Percentiles rank a stretch among this genome's conserved stretches.
These are phyloP conservation scores for Theobroma cacao DNA, from an alignment of 345 rosid genomes.

Conservation along the genomic window DNA sequence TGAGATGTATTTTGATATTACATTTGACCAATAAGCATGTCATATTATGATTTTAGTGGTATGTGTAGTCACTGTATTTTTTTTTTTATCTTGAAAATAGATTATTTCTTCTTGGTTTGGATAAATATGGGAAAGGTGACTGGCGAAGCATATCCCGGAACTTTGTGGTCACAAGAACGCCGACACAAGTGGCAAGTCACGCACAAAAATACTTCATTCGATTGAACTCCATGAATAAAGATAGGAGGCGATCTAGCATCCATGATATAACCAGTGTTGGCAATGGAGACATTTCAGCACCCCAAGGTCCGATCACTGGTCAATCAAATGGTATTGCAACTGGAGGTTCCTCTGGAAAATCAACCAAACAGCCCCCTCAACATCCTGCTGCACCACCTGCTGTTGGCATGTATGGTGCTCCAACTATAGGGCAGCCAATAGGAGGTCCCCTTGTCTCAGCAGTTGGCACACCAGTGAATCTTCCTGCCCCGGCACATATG, in stretches of 20 bases:
- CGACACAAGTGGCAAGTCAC: slow-evolving; percentile 98
- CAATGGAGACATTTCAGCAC: slow-evolving; percentile 60
- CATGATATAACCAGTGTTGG: slow-evolving; percentile 90
- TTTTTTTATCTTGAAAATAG: slow-evolving; percentile 38
- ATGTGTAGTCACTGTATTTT: slow-evolving; percentile 7
- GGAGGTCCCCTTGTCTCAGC: slow-evolving; percentile 81
- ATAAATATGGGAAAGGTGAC: slow-evolving; percentile 95
- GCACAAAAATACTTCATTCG: slow-evolving; percentile 96
- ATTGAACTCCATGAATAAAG: slow-evolving; percentile 89
- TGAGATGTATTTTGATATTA: background rate
- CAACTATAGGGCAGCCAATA: slow-evolving; percentile 77
- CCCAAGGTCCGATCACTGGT: slow-evolving; percentile 93
- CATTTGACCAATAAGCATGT: background rate
- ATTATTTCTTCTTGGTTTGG: slow-evolving; percentile 96
- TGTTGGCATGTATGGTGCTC: slow-evolving; percentile 58
- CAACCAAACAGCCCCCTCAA: slow-evolving; percentile 59
- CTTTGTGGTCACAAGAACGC: slow-evolving; percentile 94
- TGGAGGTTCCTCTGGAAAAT: slow-evolving; percentile 53
- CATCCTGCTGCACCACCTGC: slow-evolving; percentile 43
- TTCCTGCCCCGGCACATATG: slow-evolving; percentile 67
- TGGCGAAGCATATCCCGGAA: slow-evolving; percentile 98
- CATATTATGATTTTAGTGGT: background rate
- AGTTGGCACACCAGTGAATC: slow-evolving; percentile 93
- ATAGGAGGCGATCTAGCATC: slow-evolving; percentile 90
- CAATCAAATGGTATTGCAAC: slow-evolving; percentile 58